Evolutionary conservation across 768 basidiomycete genomes (phyloP), one percentile per base, ranked within the genome.

Genomic region (Amanita rubescens): DNA sequence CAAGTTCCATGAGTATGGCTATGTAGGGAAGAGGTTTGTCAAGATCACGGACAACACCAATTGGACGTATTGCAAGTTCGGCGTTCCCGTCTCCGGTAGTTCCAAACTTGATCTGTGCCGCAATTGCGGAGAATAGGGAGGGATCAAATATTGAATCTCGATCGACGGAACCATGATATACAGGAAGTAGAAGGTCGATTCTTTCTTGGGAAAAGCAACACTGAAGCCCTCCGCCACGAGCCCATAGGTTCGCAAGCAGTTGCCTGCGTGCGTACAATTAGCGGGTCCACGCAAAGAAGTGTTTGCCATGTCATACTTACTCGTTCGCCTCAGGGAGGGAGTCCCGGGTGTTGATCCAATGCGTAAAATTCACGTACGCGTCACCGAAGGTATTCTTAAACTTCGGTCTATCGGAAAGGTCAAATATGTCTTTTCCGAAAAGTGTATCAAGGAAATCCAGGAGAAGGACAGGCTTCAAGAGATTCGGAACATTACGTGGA

Each of bases 131-230:
- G 49, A 57, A 54, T n/a, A 30, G 51, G 35, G 32, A 51, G 14
- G 44, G 44, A 17, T 45, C 44, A n/a, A 45, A 45, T 52, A 55
- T 59, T 32, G 47, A 55, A 19, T 48, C 34, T 4, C 49, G 22
- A 6, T 25, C 41, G 44, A 60, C 34, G 47, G 25, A 19, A 32
- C 56, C 59, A 35, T 43, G 19, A 54, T 59, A 61, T 6, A 47
- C 43, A 12, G 53, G 44, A 30, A 59, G 35, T 30, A 60, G 51
- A 20, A 55, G 30, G 27, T 59, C 57, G 37, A 58, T 42, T 30
- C 56, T 55, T 50, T 49, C 49, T 56, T 59, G 59, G 34, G 51
- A 54, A 45, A 55, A 54, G 54, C 38, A 54, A 55, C 60, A 59
- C 39, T 61, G 60, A 3, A 61, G 54, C 49, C n/a, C 48, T 9